Evolutionary conservation across 495 filamentous ascomycete species (phyloP), one percentile per base, ranked within the genome.

Genomic region (Hypoxylon trugodes): DNA sequence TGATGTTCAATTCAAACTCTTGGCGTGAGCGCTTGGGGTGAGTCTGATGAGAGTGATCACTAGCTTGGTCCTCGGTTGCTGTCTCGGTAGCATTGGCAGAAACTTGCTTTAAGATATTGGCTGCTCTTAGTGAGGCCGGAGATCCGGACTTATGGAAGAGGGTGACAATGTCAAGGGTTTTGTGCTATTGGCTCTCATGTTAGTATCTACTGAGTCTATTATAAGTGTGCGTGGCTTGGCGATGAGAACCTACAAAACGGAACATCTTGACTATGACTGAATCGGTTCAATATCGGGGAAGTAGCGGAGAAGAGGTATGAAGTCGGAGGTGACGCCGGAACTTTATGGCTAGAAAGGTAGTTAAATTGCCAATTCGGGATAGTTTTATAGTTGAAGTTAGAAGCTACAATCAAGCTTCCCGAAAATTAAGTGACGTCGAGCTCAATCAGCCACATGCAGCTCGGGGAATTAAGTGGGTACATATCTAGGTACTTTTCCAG

Each of bases 111-210:
- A 98, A 85, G 46, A 93, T 73, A 21, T 86, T 87, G 18, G 89
- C 82, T 25, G 86, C 84, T 37, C 86, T 85, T 10, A 81, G 80
- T 2, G 91, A 96, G 63, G 86, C 74, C 2, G 86, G 78, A 13
- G 82, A 76, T 35, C 76, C 77, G 19, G 94, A 84, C 65, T 88
- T 86, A 84, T 97, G 94, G 84, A 98, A 98, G 80, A 98, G 89
- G 55, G 93, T 97, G 69, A 98, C 88, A 60, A 96, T 87, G 81
- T 98, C 92, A 76, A 91, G 83, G 61, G 89, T 82, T 85, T 93
- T 93, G 76, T 83, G 82, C 90, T 93, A 68, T 33, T n/a, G n/a
- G n/a, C 26, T 54, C 15, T 26, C 46, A 9, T 25, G 47, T 72
- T 40, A 66, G 50, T 46, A 43, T 24, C 28, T n/a, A 38, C 32